Base-by-base conservation (phyloP, 768 basidiomycete genomes). In the Pleurotus eryngii region DNA sequence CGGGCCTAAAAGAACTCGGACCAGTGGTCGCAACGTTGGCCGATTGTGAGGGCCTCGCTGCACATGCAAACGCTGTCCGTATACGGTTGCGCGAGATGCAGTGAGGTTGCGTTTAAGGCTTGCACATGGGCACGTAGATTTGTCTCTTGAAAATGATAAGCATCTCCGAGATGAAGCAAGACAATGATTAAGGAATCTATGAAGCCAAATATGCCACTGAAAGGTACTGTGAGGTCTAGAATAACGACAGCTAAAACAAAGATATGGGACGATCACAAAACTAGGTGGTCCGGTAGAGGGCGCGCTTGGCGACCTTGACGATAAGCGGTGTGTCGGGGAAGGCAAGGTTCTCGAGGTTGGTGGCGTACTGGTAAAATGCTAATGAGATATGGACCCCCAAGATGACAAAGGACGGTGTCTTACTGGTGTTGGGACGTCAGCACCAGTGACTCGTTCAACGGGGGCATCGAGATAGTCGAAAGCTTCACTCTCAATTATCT, bases 401-500 rank as follows among this genome's bases (percentile, higher is more conserved):
- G 1, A 26, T 40, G 49, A 27, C 18, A 24, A 39, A 46, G 49
- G 4, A 42, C 26, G 46, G 11, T 17, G 6, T 79, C 90, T 64
- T 58, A 92, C 94, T 54, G 96, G 97, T 66, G 97, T 99, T 43
- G 96, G 96, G 40, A 99, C 87, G 67, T 99, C 92, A 61, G 97
- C 95, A 66, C 97, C 97, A 60, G 97, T 98, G 61, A 99, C 80
- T 60, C 97, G 89, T 81, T 99, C 97, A 55, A 98, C 92, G 12
- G 97, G 95, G 17, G 96, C 95, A 76, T 99, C 97, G 37, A 99
- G 88, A 78, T 93, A 98, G 76, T 98, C 95, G 69, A 96, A 99
- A 2, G 95, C 96, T 66, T 97, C 93, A 64, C 92, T 92, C 81
- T 99, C 97, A 56, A 96, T 81, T 64, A 98, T 93, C 73, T 98